Conservation (phyloP, 805 yeast species). For the Saccharomycopsis synnaedendra region DNA sequence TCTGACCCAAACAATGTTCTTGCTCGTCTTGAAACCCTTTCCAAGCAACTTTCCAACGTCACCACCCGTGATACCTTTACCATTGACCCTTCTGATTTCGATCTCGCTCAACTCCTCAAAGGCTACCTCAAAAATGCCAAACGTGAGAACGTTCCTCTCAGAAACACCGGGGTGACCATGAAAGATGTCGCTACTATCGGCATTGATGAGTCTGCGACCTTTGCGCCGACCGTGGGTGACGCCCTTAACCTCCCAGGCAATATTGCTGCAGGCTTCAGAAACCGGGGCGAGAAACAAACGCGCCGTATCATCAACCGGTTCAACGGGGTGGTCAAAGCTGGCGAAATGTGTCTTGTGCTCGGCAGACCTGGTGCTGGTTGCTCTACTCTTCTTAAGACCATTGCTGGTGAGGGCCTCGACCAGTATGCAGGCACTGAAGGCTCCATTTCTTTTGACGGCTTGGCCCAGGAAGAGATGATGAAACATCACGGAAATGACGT, state of each 20-base stretch:
- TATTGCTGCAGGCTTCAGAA: constrained; percentile 2
- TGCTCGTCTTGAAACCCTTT: constrained; percentile 5
- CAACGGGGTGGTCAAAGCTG: constrained; percentile 34
- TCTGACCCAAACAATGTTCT: constrained; percentile 10
- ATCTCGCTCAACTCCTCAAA: constrained; percentile 27
- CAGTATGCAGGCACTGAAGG: constrained; percentile 26
- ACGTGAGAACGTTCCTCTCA: background rate
- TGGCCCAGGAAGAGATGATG: constrained; percentile 37
- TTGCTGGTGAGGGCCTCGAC: constrained; percentile 34
- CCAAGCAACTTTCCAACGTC: constrained; percentile 11
- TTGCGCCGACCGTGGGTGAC: constrained; percentile 32
- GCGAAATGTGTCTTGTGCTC: constrained; percentile 41
- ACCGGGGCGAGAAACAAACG: constrained; percentile 21
- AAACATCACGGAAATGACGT: constrained; percentile 34
- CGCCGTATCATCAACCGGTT: constrained; percentile 29
- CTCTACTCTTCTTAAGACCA: constrained; percentile 38
- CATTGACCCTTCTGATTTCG: constrained; percentile 29
- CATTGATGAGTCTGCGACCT: constrained; percentile 42
- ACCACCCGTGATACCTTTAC: constrained; percentile 14
- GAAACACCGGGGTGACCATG: constrained; percentile 33
- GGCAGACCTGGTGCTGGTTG: constrained; percentile 60
- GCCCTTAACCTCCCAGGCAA: constrained; percentile 13
- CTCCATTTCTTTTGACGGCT: constrained; percentile 36
- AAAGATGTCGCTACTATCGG: constrained; percentile 34
- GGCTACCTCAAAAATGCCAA: constrained; percentile 23